Conservation (phyloP, 495 filamentous ascomycete species). For the Xanthoparmelia taractica region DNA sequence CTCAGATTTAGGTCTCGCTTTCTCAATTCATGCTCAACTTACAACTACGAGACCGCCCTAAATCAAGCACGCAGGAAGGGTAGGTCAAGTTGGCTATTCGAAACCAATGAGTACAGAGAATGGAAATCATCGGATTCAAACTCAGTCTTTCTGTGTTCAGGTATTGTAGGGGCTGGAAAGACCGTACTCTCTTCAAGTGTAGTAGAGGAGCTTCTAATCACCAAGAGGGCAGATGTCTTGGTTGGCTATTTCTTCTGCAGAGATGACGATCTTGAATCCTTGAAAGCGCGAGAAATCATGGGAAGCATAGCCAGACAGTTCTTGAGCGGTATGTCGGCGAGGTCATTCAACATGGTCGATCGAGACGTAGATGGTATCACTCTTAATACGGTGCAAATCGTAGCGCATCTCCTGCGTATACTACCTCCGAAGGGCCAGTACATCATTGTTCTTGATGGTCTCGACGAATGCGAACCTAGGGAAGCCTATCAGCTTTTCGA, state of each 20-base stretch:
- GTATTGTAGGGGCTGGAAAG: not conserved
- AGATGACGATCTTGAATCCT: slow-evolving; percentile 7
- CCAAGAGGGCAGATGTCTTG: not conserved
- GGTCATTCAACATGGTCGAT: not conserved
- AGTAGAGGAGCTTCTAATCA: too few relatives aligned
- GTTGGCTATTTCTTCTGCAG: slow-evolving; percentile 15
- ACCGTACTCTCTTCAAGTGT: not conserved
- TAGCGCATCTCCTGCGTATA: not conserved
- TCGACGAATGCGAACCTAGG: slow-evolving; percentile 10
- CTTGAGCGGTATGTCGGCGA: not conserved
- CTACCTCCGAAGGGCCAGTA: slow-evolving; percentile 3
- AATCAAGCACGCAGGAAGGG: not conserved
- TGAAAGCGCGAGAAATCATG: slow-evolving; percentile 8
- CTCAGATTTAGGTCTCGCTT: not conserved
- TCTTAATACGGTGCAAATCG: not conserved
- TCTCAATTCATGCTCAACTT: not conserved
- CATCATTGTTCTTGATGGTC: slow-evolving; percentile 12
- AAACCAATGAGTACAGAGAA: not conserved
- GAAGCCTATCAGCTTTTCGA: not conserved
- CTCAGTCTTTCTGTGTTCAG: not conserved
- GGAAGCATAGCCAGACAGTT: slow-evolving; percentile 14
- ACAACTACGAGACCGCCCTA: not conserved
- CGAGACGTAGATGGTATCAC: not conserved
- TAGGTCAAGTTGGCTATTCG: not conserved
- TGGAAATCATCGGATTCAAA: not conserved